Base-by-base conservation (phyloP, 345 rosid species). In the Draba incana region DNA sequence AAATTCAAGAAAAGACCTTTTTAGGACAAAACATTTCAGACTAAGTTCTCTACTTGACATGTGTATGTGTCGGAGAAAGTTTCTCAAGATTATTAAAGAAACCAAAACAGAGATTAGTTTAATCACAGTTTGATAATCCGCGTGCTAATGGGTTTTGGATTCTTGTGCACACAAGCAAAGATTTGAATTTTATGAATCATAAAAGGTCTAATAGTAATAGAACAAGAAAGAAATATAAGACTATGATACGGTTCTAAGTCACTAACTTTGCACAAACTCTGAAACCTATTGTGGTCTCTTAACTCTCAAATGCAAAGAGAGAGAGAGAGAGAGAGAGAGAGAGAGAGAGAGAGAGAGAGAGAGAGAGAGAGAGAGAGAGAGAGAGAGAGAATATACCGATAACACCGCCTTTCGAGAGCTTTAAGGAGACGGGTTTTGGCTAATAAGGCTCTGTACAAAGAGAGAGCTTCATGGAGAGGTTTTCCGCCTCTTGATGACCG, bases 21-120 rank as follows among this genome's bases (percentile, higher is more conserved):
- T 1, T 15, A 20, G 51, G 30, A 13, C 27, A 60, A 20, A 8
- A 62, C 72, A 75, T 61, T 12, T 25, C 35, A 60, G 66, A 66
- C 80, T 73, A 57, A 74, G 76, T 76, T 76, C 75, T 58, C 47
- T 38, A 64, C 68, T 71, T 81, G 79, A 78, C 80, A 75, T 75
- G 69, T 83, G 83, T 65, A 60, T 55, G 48, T 52, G 62, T 62
- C 35, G 35, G 57, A 65, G 41, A 44, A 67, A 51, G 39, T 39
- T 51, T 16, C 60, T 59, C 69, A 59, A 59, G 27, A 37, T 42
- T 52, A 60, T 11, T 50, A 64, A 72, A 59, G 44, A 27, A 41
- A 16, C 35, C 43, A 39, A n/a, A 8, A 31, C 44, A 33, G 12
- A n/a, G 13, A 44, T 38, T 24, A 71, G 57, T 71, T 71, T 71